Evolutionary conservation across 179 eudicot genomes (phyloP).

Genomic region (Beta lomatogona): DNA sequence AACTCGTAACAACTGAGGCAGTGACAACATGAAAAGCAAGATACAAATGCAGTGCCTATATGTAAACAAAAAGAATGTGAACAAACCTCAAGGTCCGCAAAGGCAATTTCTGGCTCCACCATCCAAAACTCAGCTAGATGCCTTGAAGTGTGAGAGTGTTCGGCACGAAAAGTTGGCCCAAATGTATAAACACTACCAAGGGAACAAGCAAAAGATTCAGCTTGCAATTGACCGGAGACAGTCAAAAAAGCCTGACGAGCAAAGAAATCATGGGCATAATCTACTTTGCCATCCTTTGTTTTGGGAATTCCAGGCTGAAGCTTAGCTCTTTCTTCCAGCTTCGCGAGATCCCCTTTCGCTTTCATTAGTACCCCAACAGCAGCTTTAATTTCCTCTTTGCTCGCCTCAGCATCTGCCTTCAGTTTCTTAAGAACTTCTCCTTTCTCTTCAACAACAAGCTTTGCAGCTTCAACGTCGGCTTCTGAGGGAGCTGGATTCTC

Average conservation of each 20-base stretch:
- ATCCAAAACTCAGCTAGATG: conserved; percentile 99
- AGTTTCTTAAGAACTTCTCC: conserved; percentile 66
- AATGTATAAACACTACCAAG: conserved; percentile 90
- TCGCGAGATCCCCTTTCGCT: conserved; percentile 69
- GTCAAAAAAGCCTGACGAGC: conserved; percentile 97
- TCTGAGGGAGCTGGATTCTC: no score
- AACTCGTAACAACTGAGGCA: no score
- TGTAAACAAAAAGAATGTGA: neutral
- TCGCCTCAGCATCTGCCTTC: conserved; percentile 65
- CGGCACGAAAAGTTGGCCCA: conserved; percentile 98
- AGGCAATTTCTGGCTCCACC: conserved; percentile 97
- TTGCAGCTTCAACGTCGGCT: conserved; percentile 58
- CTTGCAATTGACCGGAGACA: conserved; percentile 95
- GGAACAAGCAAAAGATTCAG: conserved; percentile 88
- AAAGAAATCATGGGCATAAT: conserved; percentile 83
- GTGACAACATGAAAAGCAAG: no score
- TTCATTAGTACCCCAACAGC: conserved; percentile 63
- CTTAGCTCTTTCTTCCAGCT: conserved; percentile 64
- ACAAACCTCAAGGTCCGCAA: conserved; percentile 86
- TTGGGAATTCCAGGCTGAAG: conserved; percentile 77
- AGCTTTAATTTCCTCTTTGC: conserved; percentile 62
- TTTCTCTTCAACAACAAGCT: conserved; percentile 57
- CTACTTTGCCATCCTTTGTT: conserved; percentile 80
- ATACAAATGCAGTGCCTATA: no score
- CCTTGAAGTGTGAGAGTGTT: conserved; percentile 88